Percentiles rank a stretch among this genome's conserved stretches.
phyloP scores from a whole-genome alignment of 2,329 filamentous ascomycete genomes.

The Cladophialophora exuberans region DNA sequence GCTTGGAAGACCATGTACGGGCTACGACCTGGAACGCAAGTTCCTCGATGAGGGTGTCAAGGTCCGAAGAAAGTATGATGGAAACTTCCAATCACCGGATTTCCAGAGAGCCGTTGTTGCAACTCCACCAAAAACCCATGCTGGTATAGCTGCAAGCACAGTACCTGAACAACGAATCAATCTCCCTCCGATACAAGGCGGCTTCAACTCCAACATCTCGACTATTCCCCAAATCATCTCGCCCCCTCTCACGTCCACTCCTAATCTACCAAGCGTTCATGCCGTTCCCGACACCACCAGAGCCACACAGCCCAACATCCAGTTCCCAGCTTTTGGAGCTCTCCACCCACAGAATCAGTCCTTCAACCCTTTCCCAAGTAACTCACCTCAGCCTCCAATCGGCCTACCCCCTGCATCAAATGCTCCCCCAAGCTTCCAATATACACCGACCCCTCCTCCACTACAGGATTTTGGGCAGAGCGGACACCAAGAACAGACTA shows the following conservation, averaged over 20 bases:
- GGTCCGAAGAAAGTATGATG: conserved; percentile 39
- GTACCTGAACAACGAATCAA: conserved; percentile 4
- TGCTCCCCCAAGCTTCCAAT: conserved; percentile 13
- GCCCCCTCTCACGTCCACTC: conserved; percentile 11
- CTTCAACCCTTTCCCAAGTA: conserved; percentile 11
- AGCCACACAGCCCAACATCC: conserved; percentile 11
- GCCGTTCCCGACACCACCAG: not conserved
- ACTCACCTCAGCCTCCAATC: conserved; percentile 8
- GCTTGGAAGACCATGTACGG: conserved; percentile 44
- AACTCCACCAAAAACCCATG: conserved; percentile 8
- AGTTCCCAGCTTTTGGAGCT: conserved; percentile 22
- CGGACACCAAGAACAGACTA: conserved; percentile 21
- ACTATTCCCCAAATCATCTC: conserved; percentile 16
- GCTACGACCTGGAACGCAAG: conserved; percentile 48
- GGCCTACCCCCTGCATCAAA: conserved; percentile 1
- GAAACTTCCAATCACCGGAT: conserved; percentile 20
- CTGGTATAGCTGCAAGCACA: not conserved
- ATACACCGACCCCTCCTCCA: conserved; percentile 5
- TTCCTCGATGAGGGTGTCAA: conserved; percentile 49
- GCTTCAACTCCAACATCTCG: conserved; percentile 8
- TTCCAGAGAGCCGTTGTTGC: conserved; percentile 6
- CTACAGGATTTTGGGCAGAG: conserved; percentile 16
- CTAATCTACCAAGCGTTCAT: conserved; percentile 7
- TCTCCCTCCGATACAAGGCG: conserved; percentile 10
- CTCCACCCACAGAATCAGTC: conserved; percentile 10